Percentiles rank a stretch among this genome's conserved stretches.
Evolutionary conservation across 345 rosid species (phyloP).

Genomic region (Salix viminalis): DNA sequence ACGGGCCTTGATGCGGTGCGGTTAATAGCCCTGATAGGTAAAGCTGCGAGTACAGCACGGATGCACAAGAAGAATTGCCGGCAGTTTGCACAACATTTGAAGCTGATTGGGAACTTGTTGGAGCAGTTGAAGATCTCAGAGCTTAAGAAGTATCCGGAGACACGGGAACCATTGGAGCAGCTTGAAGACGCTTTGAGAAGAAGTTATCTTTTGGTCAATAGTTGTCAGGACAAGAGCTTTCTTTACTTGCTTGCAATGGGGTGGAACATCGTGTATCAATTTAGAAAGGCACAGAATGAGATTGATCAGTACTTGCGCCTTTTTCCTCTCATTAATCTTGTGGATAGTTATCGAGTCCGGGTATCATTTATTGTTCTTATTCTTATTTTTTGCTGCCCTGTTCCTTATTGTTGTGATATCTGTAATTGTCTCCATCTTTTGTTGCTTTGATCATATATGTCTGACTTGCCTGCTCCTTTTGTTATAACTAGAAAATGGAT

Average conservation of each 20-base stretch:
- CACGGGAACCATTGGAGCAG: conserved; percentile 92
- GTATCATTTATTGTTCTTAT: conserved; percentile 34
- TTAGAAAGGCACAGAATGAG: conserved; percentile 90
- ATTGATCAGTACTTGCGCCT: conserved; percentile 88
- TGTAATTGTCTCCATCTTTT: background rate
- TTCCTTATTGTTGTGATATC: background rate
- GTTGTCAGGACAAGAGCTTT: conserved; percentile 89
- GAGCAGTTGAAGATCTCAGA: conserved; percentile 89
- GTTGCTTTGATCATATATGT: background rate
- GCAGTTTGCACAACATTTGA: conserved; percentile 87
- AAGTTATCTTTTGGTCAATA: conserved; percentile 72
- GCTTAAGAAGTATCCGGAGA: conserved; percentile 87
- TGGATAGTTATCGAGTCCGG: conserved; percentile 91
- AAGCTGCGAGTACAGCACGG: conserved; percentile 80
- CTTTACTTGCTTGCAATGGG: conserved; percentile 97
- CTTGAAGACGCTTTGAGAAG: conserved; percentile 92
- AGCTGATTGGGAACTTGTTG: conserved; percentile 82
- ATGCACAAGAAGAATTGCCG: conserved; percentile 97
- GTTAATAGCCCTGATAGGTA: conserved; percentile 73
- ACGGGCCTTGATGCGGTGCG: conserved; percentile 79
- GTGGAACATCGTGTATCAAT: conserved; percentile 97
- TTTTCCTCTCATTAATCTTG: conserved; percentile 89
- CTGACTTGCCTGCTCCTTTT: background rate
- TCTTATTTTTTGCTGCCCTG: background rate
- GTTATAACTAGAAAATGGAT: no score